phyloP scores from a whole-genome alignment of 768 basidiomycete genomes.

The Lepiota venenata region DNA sequence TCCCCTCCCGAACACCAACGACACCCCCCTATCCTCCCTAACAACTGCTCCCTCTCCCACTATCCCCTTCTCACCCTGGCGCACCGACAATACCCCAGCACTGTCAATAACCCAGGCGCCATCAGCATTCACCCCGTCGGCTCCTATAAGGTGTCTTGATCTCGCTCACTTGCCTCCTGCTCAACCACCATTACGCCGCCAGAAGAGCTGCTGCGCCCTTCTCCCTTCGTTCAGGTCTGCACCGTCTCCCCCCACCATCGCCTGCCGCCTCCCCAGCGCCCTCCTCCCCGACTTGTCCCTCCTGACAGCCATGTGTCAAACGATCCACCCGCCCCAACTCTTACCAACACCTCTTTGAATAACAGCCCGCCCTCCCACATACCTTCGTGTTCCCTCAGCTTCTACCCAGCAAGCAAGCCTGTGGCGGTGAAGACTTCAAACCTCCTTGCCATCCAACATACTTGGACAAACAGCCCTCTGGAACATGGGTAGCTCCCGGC shows the following conservation, averaged over 20 bases:
- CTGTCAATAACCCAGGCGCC: conserved; percentile 10
- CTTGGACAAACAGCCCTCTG: conserved; percentile 1
- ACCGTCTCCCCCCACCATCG: conserved; percentile 11
- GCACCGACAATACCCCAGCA: conserved; percentile 10
- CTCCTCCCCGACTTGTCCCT: conserved; percentile 10
- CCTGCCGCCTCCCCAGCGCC: conserved; percentile 11
- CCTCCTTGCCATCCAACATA: background rate
- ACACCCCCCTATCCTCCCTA: conserved; percentile 12
- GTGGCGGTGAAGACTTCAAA: background rate
- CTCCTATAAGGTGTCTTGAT: background rate
- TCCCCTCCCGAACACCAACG: conserved; percentile 33
- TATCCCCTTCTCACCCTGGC: conserved; percentile 8
- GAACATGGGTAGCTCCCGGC: background rate
- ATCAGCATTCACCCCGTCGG: no score
- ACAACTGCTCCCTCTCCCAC: conserved; percentile 7
- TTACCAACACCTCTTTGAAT: conserved; percentile 33
- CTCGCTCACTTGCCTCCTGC: conserved; percentile 13
- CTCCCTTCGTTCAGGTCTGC: conserved; percentile 14
- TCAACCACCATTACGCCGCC: background rate
- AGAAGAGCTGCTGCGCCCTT: conserved; percentile 15
- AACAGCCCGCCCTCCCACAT: conserved; percentile 33
- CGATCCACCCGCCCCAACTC: conserved; percentile 32
- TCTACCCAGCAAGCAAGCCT: conserved; percentile 21
- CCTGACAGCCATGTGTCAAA: conserved; percentile 27
- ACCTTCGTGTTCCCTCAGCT: conserved; percentile 29